phyloP scores from a whole-genome alignment of 257 asterid species.

The Petrea volubilis region DNA sequence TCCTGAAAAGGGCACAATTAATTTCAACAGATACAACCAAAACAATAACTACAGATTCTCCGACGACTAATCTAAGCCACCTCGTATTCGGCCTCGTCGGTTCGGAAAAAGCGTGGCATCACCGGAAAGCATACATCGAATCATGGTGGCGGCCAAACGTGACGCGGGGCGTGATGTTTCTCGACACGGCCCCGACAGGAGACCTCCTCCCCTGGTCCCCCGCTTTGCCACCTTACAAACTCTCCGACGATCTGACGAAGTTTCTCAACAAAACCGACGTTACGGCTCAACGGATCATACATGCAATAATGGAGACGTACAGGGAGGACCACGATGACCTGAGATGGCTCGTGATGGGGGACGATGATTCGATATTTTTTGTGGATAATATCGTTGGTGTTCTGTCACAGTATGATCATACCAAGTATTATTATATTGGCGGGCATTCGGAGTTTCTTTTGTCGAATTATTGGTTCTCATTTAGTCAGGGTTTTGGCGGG shows the following conservation, averaged over 20 bases:
- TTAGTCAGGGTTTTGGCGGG: constrained; percentile 60
- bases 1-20: neutral
- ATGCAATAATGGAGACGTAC: constrained; percentile 44
- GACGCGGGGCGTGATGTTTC: constrained; percentile 41
- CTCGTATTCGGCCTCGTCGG: constrained; percentile 55
- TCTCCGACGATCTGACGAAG: constrained; percentile 34
- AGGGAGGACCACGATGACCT: constrained; percentile 37
- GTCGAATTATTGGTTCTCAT: constrained; percentile 51
- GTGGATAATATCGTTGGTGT: constrained; percentile 44
- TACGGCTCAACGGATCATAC: constrained; percentile 42
- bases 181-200: constrained; percentile 35
- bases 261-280: constrained; percentile 26
- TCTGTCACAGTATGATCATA: constrained; percentile 47
- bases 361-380: constrained; percentile 56
- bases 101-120: constrained; percentile 42
- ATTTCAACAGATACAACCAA: neutral
- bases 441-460: constrained; percentile 53
- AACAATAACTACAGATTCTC: neutral
- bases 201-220: constrained; percentile 51
- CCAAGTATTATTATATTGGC: constrained; percentile 46
- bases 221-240: constrained; percentile 40
- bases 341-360: constrained; percentile 71
- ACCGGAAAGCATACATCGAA: constrained; percentile 41
- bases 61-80: constrained; percentile 39
- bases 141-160: constrained; percentile 55